Base-by-base conservation (phyloP, 225 moss, liverwort and hornwort genomes). In the Sphagnum contortum region DNA sequence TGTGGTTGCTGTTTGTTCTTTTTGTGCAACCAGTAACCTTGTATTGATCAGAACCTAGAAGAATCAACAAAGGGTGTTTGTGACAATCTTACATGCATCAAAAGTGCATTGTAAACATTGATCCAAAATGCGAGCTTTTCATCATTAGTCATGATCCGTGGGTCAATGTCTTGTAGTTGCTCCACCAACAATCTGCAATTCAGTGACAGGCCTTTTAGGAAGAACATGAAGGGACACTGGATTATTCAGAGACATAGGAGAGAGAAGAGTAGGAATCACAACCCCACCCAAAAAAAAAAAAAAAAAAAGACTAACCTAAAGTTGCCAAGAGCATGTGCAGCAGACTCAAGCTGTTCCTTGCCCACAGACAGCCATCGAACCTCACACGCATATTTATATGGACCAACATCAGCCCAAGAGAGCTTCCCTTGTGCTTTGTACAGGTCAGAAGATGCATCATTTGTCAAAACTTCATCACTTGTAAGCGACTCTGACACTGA, bases 111-210 rank as follows among this genome's bases (percentile, higher is more conserved):
- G 70, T 88, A 91, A 47, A 91, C 67, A 77, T 94, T 91, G 65
- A 94, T 84, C 94, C 94, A 94, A 55, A 94, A 94, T 9, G 88
- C 91, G 5, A 94, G 81, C 70, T 94, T 91, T 65, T 89, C 84
- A 53, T 88, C 81, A 65, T 94, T 90, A 53, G 82, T 74, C 73
- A 94, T 69, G 51, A 56, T 49, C 47, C 76, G 69, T 48, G 78
- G 84, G 73, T 89, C 76, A 45, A 87, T 88, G 55, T 59, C 65
- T 13, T 87, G 73, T 47, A 94, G 65, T 60, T 87, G 87, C 74
- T 94, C 91, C 70, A 89, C 84, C 9, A 94, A 63, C 61, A 67
- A 73, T 69, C 94, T 94, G 84, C 72, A 55, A 67, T 2, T 45
- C 14, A 5, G 6, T 45, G 8, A 13, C 59, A 46, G 6, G 3